phyloP scores from a whole-genome alignment of 169 alveolate genomes.

The Cytauxzoon felis region DNA sequence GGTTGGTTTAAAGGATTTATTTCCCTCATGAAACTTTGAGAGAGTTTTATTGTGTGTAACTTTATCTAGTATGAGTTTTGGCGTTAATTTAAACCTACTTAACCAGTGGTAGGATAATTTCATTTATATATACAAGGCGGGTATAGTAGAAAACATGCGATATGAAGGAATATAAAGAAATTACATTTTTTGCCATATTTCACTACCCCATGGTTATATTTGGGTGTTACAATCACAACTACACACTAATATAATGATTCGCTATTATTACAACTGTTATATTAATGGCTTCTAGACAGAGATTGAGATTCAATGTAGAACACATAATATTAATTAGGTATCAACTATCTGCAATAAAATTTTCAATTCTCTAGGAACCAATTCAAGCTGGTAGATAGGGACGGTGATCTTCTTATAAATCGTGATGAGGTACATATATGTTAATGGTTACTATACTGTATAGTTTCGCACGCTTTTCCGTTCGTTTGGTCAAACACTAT shows the following conservation, averaged over 20 bases:
- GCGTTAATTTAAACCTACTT: constrained; percentile 2
- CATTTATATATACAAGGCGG: no score
- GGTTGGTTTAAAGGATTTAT: constrained; percentile 7
- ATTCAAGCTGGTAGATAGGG: constrained; percentile 53
- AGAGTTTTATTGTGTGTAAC: neutral
- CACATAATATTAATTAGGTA: constrained; percentile 24
- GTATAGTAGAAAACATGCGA: neutral
- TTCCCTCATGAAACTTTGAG: neutral
- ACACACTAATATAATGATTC: neutral
- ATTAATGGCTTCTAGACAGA: constrained; percentile 16
- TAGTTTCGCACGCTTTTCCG: constrained; percentile 54
- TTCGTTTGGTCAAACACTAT: constrained; percentile 49
- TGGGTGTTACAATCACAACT: neutral
- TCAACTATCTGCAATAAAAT: neutral
- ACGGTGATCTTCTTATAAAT: constrained; percentile 53
- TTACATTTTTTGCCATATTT: constrained; percentile 1
- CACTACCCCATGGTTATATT: constrained; percentile 4
- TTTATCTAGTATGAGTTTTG: constrained; percentile 43
- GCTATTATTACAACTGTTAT: neutral
- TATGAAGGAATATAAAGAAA: neutral
- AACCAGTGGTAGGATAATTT: no score
- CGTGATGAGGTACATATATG: constrained; percentile 30
- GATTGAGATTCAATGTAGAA: constrained; percentile 7
- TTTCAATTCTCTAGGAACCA: constrained; percentile 22
- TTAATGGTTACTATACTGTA: neutral